These are phyloP conservation scores for Trichomonas tenax DNA, from an alignment of 208 protist species.

Conservation along the genomic window DNA sequence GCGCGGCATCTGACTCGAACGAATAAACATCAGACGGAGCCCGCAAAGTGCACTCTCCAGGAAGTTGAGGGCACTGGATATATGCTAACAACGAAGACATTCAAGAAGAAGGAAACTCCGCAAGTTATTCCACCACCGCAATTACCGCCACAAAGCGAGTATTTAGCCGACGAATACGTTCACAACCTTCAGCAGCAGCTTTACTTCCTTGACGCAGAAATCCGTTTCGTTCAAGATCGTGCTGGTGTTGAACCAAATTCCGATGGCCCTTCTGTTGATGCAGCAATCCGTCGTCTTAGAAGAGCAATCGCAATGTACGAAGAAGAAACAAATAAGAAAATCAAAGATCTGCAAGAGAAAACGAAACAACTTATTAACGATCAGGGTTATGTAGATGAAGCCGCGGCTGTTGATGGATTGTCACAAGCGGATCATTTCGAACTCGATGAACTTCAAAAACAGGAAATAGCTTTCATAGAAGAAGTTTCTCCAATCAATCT, in stretches of 20 bases:
- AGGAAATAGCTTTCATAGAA: not conserved
- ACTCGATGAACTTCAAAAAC: not conserved
- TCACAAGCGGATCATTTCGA: not conserved
- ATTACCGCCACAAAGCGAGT: not conserved
- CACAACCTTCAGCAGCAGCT: not conserved
- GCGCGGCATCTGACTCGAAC: too few relatives aligned
- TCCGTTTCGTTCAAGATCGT: not conserved
- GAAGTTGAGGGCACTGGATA: too few relatives aligned
- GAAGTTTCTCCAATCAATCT: not conserved
- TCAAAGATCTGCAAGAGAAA: not conserved
- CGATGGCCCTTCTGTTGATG: not conserved
- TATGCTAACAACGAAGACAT: not conserved
- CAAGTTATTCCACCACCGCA: not conserved
- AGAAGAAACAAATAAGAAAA: conserved; percentile 19
- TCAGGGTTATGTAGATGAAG: not conserved
- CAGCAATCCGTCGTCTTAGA: not conserved
- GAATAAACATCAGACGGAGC: too few relatives aligned
- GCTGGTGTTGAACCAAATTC: not conserved
- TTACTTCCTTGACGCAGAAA: not conserved
- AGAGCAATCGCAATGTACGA: not conserved
- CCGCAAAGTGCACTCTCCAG: too few relatives aligned
- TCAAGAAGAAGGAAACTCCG: not conserved
- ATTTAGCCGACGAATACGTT: not conserved
- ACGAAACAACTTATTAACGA: not conserved
- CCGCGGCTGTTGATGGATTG: not conserved